Percentiles rank a stretch among this genome's conserved stretches.
phyloP scores from a whole-genome alignment of 495 filamentous ascomycete species.

The Copromyces sp. region DNA sequence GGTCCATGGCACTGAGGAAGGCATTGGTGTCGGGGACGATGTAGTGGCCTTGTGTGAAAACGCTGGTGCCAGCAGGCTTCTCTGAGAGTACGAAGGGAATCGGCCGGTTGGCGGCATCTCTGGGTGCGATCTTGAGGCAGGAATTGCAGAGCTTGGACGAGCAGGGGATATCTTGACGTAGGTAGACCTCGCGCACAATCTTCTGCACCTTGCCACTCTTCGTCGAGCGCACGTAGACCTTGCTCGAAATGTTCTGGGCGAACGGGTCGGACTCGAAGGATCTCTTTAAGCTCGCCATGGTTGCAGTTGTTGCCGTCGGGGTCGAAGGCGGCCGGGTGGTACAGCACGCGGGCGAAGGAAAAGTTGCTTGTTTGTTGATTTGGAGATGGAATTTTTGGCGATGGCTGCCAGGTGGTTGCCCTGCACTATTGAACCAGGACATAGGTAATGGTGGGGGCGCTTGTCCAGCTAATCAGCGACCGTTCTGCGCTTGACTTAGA shows the following conservation, averaged over 20 bases:
- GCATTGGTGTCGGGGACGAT: slow-evolving; percentile 95
- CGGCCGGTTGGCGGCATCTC: slow-evolving; percentile 65
- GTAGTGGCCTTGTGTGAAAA: slow-evolving; percentile 82
- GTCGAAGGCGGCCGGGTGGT: not conserved
- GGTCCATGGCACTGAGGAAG: slow-evolving; percentile 88
- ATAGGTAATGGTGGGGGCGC: slow-evolving; percentile 1
- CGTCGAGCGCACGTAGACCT: slow-evolving; percentile 86
- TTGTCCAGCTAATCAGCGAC: slow-evolving; percentile 13
- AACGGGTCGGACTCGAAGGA: slow-evolving; percentile 56
- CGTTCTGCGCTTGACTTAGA: slow-evolving; percentile 5
- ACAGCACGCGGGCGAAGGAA: not conserved
- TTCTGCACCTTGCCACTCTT: slow-evolving; percentile 96
- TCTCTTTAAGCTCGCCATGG: slow-evolving; percentile 87
- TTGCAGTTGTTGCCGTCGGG: slow-evolving; percentile 4
- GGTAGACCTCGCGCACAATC: slow-evolving; percentile 91
- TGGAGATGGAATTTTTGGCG: slow-evolving; percentile 3
- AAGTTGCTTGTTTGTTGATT: slow-evolving; percentile 4
- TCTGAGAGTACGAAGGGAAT: slow-evolving; percentile 79
- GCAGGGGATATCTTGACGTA: slow-evolving; percentile 93
- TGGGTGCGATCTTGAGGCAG: slow-evolving; percentile 61
- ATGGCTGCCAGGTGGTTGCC: slow-evolving; percentile 6
- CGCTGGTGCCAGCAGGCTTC: slow-evolving; percentile 68
- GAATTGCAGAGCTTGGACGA: slow-evolving; percentile 77
- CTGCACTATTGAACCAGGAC: not conserved
- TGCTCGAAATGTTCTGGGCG: slow-evolving; percentile 74